Percentiles rank a stretch among this genome's conserved stretches.
phyloP scores from a whole-genome alignment of 2,329 filamentous ascomycete genomes.

The Talaromyces albobiverticillius region DNA sequence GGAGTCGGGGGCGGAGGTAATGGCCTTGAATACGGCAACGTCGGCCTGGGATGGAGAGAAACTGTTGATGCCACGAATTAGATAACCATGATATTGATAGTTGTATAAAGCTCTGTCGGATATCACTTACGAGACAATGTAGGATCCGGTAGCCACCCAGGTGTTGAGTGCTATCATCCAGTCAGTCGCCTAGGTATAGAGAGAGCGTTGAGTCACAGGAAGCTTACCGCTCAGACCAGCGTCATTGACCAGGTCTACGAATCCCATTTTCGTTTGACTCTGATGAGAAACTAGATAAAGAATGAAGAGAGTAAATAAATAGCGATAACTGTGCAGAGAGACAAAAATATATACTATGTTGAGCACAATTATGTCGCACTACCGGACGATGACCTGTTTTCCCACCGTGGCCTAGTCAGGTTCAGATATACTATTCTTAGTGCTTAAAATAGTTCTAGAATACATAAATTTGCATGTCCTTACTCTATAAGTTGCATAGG shows the following conservation, averaged over 20 bases:
- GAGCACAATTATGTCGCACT: too few relatives aligned
- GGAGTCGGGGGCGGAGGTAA: constrained; percentile 70
- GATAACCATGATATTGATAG: background rate
- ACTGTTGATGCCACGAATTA: constrained; percentile 36
- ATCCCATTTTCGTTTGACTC: constrained; percentile 53
- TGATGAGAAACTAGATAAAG: background rate
- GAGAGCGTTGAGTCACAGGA: constrained; percentile 28
- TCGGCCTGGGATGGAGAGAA: constrained; percentile 84
- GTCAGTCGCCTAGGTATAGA: constrained; percentile 22
- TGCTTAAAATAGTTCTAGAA: too few relatives aligned
- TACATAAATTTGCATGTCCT: too few relatives aligned
- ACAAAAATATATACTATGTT: too few relatives aligned
- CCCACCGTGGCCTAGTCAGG: too few relatives aligned
- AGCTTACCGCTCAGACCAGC: constrained; percentile 58
- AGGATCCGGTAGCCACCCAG: constrained; percentile 62
- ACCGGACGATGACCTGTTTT: too few relatives aligned
- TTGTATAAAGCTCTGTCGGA: background rate
- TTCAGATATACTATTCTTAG: too few relatives aligned
- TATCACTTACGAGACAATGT: constrained; percentile 73
- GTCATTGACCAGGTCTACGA: constrained; percentile 63
- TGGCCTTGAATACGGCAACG: constrained; percentile 88
- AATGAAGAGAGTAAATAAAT: background rate
- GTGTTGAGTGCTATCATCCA: constrained; percentile 42
- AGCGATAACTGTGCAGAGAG: too few relatives aligned
- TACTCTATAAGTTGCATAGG: too few relatives aligned